These are phyloP conservation scores for Porphyra umbilicalis DNA, from an alignment of 31 red algal species.

Conservation along the genomic window DNA sequence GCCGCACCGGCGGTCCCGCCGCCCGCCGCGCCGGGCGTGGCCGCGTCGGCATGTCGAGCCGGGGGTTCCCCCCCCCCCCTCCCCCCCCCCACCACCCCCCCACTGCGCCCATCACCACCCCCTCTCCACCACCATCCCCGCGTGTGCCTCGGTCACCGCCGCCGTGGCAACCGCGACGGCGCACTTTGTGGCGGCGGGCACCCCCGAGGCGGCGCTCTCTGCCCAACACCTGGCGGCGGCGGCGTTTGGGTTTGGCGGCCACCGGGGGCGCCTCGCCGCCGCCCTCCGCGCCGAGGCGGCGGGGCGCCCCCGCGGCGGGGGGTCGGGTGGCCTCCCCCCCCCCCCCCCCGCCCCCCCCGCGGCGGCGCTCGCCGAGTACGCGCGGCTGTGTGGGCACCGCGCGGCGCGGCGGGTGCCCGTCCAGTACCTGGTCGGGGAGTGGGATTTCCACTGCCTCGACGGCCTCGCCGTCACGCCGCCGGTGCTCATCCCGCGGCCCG, in stretches of 20 bases:
- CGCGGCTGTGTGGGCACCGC: constrained; percentile 27
- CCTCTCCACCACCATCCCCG: not conserved
- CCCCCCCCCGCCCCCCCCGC: not conserved
- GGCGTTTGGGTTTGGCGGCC: constrained; percentile 8
- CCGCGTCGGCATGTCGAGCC: too few relatives aligned
- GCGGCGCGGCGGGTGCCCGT: constrained; percentile 33
- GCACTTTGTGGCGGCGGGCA: not conserved
- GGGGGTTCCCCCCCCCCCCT: not conserved
- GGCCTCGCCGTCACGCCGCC: constrained; percentile 45
- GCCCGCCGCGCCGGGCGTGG: too few relatives aligned
- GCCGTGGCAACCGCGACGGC: constrained; percentile 21
- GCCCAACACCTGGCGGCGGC: constrained; percentile 35
- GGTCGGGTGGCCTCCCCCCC: not conserved
- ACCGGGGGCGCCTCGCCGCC: not conserved
- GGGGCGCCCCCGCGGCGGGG: not conserved
- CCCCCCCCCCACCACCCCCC: not conserved
- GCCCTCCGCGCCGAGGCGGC: not conserved
- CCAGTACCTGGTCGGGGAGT: constrained; percentile 89
- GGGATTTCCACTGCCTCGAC: constrained; percentile 73
- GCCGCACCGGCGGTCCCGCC: too few relatives aligned
- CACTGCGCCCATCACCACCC: not conserved
- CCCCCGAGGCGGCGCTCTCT: constrained; percentile 22
- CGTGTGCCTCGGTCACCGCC: not conserved
- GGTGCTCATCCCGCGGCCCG: constrained; percentile 87
- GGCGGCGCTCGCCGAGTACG: constrained; percentile 8